Evolutionary conservation across 1,284 basidiomycete species (phyloP), one percentile per base, ranked within the genome.

Genomic region (Leccinum fallax): DNA sequence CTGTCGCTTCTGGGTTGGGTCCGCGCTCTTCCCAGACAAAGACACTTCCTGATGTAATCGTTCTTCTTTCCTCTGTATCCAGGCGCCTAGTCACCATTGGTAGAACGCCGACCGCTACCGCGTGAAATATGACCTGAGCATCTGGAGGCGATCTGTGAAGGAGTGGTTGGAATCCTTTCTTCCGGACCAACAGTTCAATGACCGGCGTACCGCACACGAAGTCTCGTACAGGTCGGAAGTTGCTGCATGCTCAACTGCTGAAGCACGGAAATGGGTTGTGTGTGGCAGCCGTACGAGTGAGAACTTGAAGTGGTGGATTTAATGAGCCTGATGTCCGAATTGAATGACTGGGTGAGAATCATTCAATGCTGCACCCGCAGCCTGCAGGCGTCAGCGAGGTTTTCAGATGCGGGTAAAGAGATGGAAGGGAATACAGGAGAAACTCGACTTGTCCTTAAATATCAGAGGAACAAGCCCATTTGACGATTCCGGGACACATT

Each of bases 1-100:
- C 81, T 71, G 83, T 81, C 52, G 80, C 77, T 64, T 92, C 91
- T 55, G 87, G 80, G 69, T 85, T 88, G 16, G 88, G 83, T 36
- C 87, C 88, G 63, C 88, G 83, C 72, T 92, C 90, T 73, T 93
- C 90, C 90, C 90, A 93, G 60, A 93, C 88, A 67, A 87, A 93
- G 56, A 92, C 86, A 64, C 85, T 86, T n/a, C 90, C 90, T 2
- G 89, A 81, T 24, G 77, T 65, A 58, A 89, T 87, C 46, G 79
- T 74, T n/a, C 85, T 79, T 52, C 86, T 79, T 70, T 87, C 85
- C 60, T 92, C 90, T 28, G 87, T 86, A 75, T 92, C 90, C 64
- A 93, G 82, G 21, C 90, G 84, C 63, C 90, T 83, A 43, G 84
- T 81, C 64, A 92, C 86, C 78, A 92, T 89, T 58, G 86, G 87